Percentiles rank a stretch among this genome's conserved stretches.
These are phyloP conservation scores for Fusarium palustre DNA, from an alignment of 2,329 filamentous ascomycete species.

Conservation along the genomic window DNA sequence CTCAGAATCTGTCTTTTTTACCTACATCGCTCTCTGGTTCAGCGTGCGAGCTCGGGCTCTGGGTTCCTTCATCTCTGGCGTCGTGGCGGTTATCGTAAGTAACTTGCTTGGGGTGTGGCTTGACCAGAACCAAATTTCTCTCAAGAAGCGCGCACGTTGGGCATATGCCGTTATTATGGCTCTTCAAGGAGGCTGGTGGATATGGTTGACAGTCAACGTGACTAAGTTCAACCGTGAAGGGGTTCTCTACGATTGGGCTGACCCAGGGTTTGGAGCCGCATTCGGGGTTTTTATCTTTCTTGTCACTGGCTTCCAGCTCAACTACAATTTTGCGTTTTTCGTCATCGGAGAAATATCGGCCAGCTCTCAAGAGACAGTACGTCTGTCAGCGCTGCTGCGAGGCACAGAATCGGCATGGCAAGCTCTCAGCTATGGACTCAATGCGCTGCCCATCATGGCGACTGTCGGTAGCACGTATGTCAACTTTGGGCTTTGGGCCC, in stretches of 20 bases:
- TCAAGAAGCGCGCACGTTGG: conserved; percentile 64
- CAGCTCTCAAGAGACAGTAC: conserved; percentile 70
- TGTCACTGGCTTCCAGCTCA: conserved; percentile 75
- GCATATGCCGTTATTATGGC: conserved; percentile 64
- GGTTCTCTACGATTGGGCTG: conserved; percentile 73
- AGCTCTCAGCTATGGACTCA: conserved; percentile 74
- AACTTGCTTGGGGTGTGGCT: conserved; percentile 72
- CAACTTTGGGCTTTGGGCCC: conserved; percentile 74
- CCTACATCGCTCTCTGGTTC: conserved; percentile 66
- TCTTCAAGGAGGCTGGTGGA: conserved; percentile 75
- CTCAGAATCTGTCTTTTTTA: conserved; percentile 69
- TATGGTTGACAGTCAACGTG: conserved; percentile 73
- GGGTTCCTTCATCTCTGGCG: conserved; percentile 75
- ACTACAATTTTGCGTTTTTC: conserved; percentile 78
- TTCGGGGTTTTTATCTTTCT: conserved; percentile 75
- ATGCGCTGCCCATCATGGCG: conserved; percentile 69
- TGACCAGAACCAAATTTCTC: conserved; percentile 63
- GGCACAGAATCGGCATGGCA: conserved; percentile 77
- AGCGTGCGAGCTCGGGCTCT: conserved; percentile 69
- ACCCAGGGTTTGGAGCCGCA: conserved; percentile 69
- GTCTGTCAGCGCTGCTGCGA: conserved; percentile 71
- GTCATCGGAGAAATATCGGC: conserved; percentile 71
- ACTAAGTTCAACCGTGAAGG: conserved; percentile 66
- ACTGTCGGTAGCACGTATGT: conserved; percentile 72
- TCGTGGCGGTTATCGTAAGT: conserved; percentile 70